Conservation (phyloP, 1,139 yeast genomes). For the Fermentozyma sake region DNA sequence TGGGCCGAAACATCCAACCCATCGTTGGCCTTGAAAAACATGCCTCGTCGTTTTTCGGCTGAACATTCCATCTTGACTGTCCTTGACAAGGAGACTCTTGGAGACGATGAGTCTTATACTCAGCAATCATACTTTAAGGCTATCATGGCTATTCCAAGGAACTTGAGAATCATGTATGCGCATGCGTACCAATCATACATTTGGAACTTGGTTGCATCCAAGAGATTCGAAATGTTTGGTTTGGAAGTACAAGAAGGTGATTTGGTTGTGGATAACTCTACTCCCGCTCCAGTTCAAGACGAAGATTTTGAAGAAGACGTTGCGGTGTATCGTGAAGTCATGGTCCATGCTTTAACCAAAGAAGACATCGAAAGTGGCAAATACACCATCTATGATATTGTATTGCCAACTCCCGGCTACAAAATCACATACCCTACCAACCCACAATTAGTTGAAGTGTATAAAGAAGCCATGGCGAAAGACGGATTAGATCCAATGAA, state of each 20-base stretch:
- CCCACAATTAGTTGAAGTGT: constrained; percentile 54
- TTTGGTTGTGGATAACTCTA: constrained; percentile 51
- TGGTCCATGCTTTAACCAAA: constrained; percentile 68
- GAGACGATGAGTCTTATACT: constrained; percentile 43
- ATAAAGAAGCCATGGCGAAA: constrained; percentile 67
- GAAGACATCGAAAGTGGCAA: constrained; percentile 62
- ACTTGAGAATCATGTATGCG: constrained; percentile 88
- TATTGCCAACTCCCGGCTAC: constrained; percentile 92
- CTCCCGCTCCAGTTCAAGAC: constrained; percentile 23
- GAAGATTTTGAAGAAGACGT: constrained; percentile 63
- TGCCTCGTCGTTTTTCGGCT: constrained; percentile 88
- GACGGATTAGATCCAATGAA: constrained; percentile 81
- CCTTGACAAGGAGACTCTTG: constrained; percentile 43
- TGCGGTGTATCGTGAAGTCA: constrained; percentile 45
- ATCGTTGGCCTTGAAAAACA: constrained; percentile 53
- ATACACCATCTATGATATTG: constrained; percentile 75
- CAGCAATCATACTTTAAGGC: constrained; percentile 65
- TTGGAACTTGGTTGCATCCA: constrained; percentile 87
- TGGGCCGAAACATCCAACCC: constrained; percentile 81
- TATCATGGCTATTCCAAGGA: constrained; percentile 89
- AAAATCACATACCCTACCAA: constrained; percentile 81
- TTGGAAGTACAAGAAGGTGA: constrained; percentile 75
- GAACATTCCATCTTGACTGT: constrained; percentile 69
- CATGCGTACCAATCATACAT: constrained; percentile 96
- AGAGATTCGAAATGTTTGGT: constrained; percentile 71